Conservation (phyloP, 129 eudicot genomes). For the Smallanthus sonchifolius region DNA sequence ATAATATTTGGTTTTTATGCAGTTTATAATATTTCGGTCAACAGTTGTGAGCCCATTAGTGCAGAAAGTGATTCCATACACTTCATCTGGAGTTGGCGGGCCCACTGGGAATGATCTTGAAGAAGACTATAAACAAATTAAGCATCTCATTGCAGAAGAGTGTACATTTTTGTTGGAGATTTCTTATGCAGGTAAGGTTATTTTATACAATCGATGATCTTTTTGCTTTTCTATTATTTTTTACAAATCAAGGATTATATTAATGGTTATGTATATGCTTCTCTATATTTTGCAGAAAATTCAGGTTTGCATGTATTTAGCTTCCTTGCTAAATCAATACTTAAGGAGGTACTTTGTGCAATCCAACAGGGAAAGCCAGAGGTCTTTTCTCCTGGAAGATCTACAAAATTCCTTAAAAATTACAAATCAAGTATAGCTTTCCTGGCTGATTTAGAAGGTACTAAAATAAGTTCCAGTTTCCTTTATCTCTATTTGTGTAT, state of each 20-base stretch:
- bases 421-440: conserved; percentile 83
- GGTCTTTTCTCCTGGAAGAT: conserved; percentile 97
- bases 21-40: conserved; percentile 48
- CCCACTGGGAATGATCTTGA: conserved; percentile 78
- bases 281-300: conserved; percentile 60
- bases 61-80: conserved; percentile 60
- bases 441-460: conserved; percentile 86
- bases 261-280: not conserved
- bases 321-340: conserved; percentile 93
- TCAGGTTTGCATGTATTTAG: conserved; percentile 95
- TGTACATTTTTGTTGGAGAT: conserved; percentile 87
- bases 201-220: not conserved
- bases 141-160: conserved; percentile 56
- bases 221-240: not conserved
- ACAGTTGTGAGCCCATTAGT: conserved; percentile 75
- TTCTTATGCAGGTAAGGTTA: conserved; percentile 60
- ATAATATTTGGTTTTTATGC: no score
- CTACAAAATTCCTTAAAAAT: conserved; percentile 80
- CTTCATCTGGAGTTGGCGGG: conserved; percentile 48
- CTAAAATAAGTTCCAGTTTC: not conserved
- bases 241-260: not conserved
- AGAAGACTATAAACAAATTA: conserved; percentile 61
- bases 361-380: conserved; percentile 89
- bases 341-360: conserved; percentile 82
- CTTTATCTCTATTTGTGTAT: not conserved